Percentiles rank a stretch among this genome's conserved stretches.
Evolutionary conservation across 306 rosid species (phyloP).

Genomic region (Trifolium fragiferum): DNA sequence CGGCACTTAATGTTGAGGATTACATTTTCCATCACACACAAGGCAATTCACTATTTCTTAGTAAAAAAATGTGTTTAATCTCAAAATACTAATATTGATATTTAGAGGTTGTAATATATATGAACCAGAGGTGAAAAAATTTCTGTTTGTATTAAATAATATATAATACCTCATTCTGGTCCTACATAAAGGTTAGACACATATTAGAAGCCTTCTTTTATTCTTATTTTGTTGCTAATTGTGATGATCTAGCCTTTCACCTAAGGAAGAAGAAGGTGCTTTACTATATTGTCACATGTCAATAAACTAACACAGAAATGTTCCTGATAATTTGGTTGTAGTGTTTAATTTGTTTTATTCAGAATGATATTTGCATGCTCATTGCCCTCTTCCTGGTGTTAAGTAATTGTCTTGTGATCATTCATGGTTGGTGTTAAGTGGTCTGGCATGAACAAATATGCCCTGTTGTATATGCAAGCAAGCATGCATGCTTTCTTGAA

Average conservation of each 20-base stretch:
- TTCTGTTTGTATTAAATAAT: conserved; percentile 14
- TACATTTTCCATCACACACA: conserved; percentile 3
- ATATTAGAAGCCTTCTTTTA: neutral
- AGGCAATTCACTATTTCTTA: conserved; percentile 1
- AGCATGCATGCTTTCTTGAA: neutral
- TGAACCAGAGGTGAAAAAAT: conserved; percentile 9
- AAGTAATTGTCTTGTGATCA: conserved; percentile 3
- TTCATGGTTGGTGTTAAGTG: conserved; percentile 18
- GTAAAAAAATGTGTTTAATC: conserved; percentile 12
- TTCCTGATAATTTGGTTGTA: conserved; percentile 28
- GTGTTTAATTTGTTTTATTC: conserved; percentile 16
- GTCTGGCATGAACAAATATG: conserved; percentile 4
- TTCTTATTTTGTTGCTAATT: neutral
- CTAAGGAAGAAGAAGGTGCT: neutral
- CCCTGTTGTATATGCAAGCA: neutral
- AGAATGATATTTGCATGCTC: conserved; percentile 9
- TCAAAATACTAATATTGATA: neutral
- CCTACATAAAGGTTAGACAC: neutral
- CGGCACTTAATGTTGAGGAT: neutral
- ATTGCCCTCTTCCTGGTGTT: conserved; percentile 13
- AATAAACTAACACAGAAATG: conserved; percentile 5
- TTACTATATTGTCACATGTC: neutral
- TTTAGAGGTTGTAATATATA: conserved; percentile 1
- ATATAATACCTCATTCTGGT: neutral
- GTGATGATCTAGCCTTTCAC: conserved; percentile 15